Percentiles rank a stretch among this genome's conserved stretches.
Conservation (phyloP, 257 asterid genomes). For the Nicotiana noctiflora region DNA sequence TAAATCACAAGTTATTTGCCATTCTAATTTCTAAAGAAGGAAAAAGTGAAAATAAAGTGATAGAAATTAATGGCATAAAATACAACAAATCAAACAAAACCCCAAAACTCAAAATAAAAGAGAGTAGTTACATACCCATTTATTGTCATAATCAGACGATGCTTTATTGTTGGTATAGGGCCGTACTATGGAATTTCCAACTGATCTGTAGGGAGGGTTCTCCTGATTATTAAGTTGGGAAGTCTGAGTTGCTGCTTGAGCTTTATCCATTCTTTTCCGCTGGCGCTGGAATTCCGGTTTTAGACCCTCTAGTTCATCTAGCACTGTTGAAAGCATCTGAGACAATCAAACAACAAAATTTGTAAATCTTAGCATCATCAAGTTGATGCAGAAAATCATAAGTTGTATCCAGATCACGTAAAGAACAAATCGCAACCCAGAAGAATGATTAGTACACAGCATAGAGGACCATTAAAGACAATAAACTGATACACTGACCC, state of each 20-base stretch:
- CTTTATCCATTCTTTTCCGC: conserved; percentile 35
- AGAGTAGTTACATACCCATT: conserved; percentile 34
- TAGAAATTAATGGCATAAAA: neutral
- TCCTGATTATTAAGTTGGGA: conserved; percentile 32
- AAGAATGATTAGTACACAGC: neutral
- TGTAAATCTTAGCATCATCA: conserved; percentile 12
- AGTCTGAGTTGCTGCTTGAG: conserved; percentile 27
- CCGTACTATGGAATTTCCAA: conserved; percentile 14
- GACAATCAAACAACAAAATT: neutral
- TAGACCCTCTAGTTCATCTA: conserved; percentile 75
- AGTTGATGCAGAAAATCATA: conserved; percentile 11
- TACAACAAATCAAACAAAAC: neutral
- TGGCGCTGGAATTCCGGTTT: conserved; percentile 55
- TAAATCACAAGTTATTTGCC: neutral
- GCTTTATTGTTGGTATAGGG: conserved; percentile 23
- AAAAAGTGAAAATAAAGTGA: neutral
- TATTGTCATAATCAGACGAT: conserved; percentile 30
- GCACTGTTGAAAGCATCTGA: conserved; percentile 52
- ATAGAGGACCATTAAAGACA: neutral
- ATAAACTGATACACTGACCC: conserved; percentile 35
- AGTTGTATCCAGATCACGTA: conserved; percentile 2
- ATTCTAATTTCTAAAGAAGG: neutral
- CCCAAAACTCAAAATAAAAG: conserved; percentile 1
- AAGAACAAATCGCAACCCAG: neutral
- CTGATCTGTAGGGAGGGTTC: conserved; percentile 26